A percentile compares a stretch with the other conserved stretches of the same genome.
These are phyloP conservation scores for Stemphylium beticola DNA, from an alignment of 2,329 filamentous ascomycete genomes.

Conservation along the genomic window DNA sequence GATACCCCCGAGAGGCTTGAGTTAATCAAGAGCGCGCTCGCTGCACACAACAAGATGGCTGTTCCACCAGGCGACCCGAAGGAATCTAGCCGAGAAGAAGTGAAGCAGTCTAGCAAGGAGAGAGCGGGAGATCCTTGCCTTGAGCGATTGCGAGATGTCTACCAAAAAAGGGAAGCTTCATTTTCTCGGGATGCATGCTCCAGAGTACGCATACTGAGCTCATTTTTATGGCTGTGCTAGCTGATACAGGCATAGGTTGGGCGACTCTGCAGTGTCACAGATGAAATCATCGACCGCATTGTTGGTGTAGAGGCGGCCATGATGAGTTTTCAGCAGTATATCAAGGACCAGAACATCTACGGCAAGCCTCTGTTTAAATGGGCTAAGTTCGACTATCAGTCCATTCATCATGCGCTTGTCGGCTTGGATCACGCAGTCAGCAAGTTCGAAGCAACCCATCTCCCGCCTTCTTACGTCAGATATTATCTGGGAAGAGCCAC, in stretches of 20 bases:
- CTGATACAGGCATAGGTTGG: background rate
- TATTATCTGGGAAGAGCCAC: slow-evolving; percentile 12
- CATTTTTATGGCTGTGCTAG: background rate
- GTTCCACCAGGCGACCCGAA: no score
- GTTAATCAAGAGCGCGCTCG: no score
- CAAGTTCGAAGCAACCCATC: background rate
- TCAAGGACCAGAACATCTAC: slow-evolving; percentile 9
- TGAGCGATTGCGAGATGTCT: background rate
- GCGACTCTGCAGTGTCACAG: background rate
- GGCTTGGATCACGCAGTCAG: slow-evolving; percentile 8
- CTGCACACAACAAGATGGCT: no score
- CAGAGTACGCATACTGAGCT: background rate
- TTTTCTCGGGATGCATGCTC: background rate
- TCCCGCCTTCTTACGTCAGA: background rate
- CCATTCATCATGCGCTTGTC: slow-evolving; percentile 2
- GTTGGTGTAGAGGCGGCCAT: slow-evolving; percentile 17
- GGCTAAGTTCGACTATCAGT: slow-evolving; percentile 17
- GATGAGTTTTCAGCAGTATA: slow-evolving; percentile 11
- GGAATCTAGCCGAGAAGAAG: no score
- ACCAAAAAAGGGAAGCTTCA: background rate
- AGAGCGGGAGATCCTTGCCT: no score
- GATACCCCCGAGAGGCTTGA: no score
- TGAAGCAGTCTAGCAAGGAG: no score
- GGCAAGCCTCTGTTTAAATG: slow-evolving; percentile 23
- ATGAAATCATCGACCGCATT: slow-evolving; percentile 15